Base-by-base conservation (phyloP, 2,329 filamentous ascomycete species). In the Fusarium setosum region DNA sequence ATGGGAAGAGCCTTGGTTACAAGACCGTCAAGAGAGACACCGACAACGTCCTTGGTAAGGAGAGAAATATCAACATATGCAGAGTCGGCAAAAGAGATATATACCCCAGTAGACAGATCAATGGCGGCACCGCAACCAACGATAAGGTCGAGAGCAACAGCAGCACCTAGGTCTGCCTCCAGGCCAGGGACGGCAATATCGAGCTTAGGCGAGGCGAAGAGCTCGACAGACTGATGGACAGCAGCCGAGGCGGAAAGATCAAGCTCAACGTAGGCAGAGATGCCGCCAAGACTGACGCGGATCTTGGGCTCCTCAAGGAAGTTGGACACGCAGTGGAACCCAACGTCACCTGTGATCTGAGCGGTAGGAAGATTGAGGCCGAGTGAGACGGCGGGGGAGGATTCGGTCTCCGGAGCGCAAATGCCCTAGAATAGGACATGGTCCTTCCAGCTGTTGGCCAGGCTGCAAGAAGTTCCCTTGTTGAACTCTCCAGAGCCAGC, bases 241-340 rank as follows among this genome's bases (percentile, higher is more conserved):
- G 77, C 81, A 18, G 77, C 79, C 26, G 76, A 77, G 20, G 85
- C 73, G 12, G 74, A 74, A 2, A 86, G 77, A 54, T 83, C 80
- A 13, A 87, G 69, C 64, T 85, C 78, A 26, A 88, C 75, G 67
- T 85, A 85, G 13, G 85, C 76, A 72, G 86, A 83, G 66, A 88
- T 72, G 6, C 78, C 79, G 48, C 79, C 79, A 48, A 88, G 83
- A 65, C 82, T 76, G 5, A 88, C 72, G 37, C 78, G 76, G 26
- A 82, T 74, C 18, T 77, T 74, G 1, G 83, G 83, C 15, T 74
- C 60, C 15, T 77, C 65, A 4, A 81, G 73, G 35, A 83, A 73
- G 31, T 79, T 73, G 23, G 82, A 65, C 1, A 75, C 79, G 29
- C 86, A 72, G 49, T 78, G 75, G 32, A 83, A 81, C 17, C 76